Evolutionary conservation across 148 eudicot species (phyloP).

Genomic region (Cornus suecica): DNA sequence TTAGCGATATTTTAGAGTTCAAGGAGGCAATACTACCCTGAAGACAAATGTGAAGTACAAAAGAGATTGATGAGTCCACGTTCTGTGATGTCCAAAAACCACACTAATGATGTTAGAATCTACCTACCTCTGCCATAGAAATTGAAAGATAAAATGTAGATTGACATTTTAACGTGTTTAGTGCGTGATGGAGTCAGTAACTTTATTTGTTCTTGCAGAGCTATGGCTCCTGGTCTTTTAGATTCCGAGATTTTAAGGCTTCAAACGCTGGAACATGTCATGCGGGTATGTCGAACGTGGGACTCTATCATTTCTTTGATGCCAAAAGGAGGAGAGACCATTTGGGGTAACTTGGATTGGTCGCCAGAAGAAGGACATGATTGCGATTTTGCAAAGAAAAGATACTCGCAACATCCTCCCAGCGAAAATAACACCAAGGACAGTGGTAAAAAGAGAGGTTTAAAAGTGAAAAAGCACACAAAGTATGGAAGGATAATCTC

Average conservation of each 20-base stretch:
- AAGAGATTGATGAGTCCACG: slow-evolving; percentile 2
- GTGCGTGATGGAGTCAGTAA: neutral
- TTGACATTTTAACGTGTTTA: neutral
- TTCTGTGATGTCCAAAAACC: slow-evolving; percentile 1
- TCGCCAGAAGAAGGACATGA: slow-evolving; percentile 52
- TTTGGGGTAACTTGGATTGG: slow-evolving; percentile 69
- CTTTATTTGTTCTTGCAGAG: slow-evolving; percentile 31
- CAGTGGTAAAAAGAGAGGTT: slow-evolving; percentile 22
- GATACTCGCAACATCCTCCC: slow-evolving; percentile 6
- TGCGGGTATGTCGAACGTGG: slow-evolving; percentile 65
- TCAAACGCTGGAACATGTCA: slow-evolving; percentile 53
- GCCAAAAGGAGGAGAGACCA: slow-evolving; percentile 69
- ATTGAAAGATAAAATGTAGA: no score
- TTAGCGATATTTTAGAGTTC: neutral
- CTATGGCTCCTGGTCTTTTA: slow-evolving; percentile 62
- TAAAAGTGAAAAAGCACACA: slow-evolving; percentile 27
- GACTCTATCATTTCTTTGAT: slow-evolving; percentile 54
- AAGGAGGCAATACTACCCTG: neutral
- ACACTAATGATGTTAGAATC: no score
- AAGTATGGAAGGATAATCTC: slow-evolving; percentile 60
- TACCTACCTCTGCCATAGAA: neutral
- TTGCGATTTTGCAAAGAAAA: slow-evolving; percentile 33
- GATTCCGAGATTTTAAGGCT: slow-evolving; percentile 49
- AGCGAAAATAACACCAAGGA: slow-evolving; percentile 23
- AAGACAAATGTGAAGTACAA: neutral